phyloP scores from a whole-genome alignment of 352 stramenopile genomes.

The Thalassiosira delicatula region DNA sequence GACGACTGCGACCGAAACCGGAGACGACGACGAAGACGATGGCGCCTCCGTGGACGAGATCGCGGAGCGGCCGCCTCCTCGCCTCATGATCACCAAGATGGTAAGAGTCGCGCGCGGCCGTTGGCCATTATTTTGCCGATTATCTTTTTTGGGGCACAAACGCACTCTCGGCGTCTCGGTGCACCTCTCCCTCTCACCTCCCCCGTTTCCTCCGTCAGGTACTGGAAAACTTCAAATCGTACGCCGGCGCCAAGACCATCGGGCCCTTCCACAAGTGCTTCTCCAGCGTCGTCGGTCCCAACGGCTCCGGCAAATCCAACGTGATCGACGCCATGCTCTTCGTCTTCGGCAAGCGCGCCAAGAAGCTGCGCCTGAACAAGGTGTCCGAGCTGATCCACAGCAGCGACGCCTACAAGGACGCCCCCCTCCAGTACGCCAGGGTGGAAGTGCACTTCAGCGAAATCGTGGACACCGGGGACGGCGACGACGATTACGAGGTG shows the following conservation, averaged over 20 bases:
- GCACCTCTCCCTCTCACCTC: not conserved
- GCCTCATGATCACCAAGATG: slow-evolving; percentile 87
- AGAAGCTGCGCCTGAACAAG: slow-evolving; percentile 94
- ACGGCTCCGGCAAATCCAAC: slow-evolving; percentile 99
- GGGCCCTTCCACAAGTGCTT: slow-evolving; percentile 99
- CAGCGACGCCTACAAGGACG: slow-evolving; percentile 87
- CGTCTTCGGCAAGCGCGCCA: slow-evolving; percentile 99
- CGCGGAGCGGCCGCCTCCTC: slow-evolving; percentile 13
- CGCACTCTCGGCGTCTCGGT: not conserved
- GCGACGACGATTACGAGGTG: slow-evolving; percentile 92
- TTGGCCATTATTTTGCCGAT: no score
- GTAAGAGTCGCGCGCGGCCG: no score
- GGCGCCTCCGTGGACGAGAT: not conserved
- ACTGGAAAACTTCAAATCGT: slow-evolving; percentile 99
- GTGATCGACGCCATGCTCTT: slow-evolving; percentile 99
- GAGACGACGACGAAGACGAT: not conserved
- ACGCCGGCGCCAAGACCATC: slow-evolving; percentile 93
- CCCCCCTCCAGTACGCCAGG: slow-evolving; percentile 85
- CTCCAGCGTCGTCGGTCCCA: slow-evolving; percentile 96
- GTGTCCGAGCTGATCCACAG: slow-evolving; percentile 98
- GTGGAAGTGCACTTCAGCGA: slow-evolving; percentile 98
- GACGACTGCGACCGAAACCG: not conserved
- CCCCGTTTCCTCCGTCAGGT: slow-evolving; percentile 63
- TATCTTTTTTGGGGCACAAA: slow-evolving; percentile 6
- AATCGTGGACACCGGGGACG: slow-evolving; percentile 90